Conservation (phyloP, 306 rosid genomes). For the Styphnolobium japonicum region DNA sequence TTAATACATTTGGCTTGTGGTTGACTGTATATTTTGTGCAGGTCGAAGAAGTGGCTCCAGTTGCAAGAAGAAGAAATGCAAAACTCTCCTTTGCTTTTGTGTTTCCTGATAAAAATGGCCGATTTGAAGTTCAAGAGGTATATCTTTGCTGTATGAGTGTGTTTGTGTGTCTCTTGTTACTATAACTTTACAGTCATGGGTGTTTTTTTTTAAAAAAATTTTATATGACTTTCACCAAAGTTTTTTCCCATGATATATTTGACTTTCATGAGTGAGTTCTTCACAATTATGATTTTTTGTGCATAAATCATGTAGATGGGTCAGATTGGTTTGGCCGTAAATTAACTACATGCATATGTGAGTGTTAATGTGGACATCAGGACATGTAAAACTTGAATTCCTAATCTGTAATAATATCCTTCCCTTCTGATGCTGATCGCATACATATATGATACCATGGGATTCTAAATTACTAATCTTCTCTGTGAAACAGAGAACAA, state of each 20-base stretch:
- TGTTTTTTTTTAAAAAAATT: too few relatives aligned
- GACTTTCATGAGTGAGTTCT: neutral
- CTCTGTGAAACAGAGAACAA: neutral
- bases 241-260: neutral
- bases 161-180: too few relatives aligned
- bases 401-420: neutral
- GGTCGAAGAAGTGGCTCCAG: constrained; percentile 96
- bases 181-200: neutral
- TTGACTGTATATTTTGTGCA: constrained; percentile 31
- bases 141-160: neutral
- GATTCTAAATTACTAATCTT: neutral
- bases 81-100: constrained; percentile 92
- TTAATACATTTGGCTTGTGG: neutral
- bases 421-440: neutral
- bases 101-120: constrained; percentile 92
- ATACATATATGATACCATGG: neutral
- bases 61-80: constrained; percentile 88
- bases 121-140: constrained; percentile 79
- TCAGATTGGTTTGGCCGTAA: neutral
- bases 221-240: neutral
- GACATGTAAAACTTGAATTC: neutral
- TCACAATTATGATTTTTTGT: neutral
- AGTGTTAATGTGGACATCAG: neutral
- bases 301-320: neutral
- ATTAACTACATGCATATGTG: neutral